Evolutionary conservation across 1,284 basidiomycete species (phyloP), one percentile per base, ranked within the genome.

Genomic region (Fomitopsis schrenkii): DNA sequence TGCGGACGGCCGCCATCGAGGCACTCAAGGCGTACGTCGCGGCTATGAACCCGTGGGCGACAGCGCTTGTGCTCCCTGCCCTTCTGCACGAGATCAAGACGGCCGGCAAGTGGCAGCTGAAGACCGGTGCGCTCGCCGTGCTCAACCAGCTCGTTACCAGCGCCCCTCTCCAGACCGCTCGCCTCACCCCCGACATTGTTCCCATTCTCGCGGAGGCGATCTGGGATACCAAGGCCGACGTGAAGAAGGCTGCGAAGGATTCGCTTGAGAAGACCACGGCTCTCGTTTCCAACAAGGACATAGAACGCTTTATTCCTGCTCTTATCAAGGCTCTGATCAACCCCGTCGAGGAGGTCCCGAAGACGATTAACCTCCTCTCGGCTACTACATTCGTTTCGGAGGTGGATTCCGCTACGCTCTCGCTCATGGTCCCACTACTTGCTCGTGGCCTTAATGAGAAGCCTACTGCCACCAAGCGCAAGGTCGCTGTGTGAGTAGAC

Each of bases 331-430:
- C 94, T 76, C 84, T 99, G 73, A 96, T 98, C 82, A 95, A 99
- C 86, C 97, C 97, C 72, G 95, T 98, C 70, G 97, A 99, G 85
- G 95, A 99, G 87, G 97, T 98, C 66, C 92, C 96, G 72, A 94
- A 91, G 75, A 98, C 95, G 72, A 94, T 99, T 73, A 85, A 86
- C 74, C 91, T 98, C 79, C 95, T 99, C 78, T 96, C 96, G 77
- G 91, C 97, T 63, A 99, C 97, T 79, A 99, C 97, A 77, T 99
- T 99, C 90, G 97, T 99, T 89, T 95, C 96, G 65, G 97, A 99
- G 85, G 97, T 99, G 80, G 97, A 99, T 77, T 96, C 97, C 65
- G 89, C 97, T 64, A 99, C 97, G 68, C 91, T 99, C 71, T 98
- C 97, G 69, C 90, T 99, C 70, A 98, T 99, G 94, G 97, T 97